phyloP scores from a whole-genome alignment of 2,329 filamentous ascomycete species.

The Pyricularia sp. region DNA sequence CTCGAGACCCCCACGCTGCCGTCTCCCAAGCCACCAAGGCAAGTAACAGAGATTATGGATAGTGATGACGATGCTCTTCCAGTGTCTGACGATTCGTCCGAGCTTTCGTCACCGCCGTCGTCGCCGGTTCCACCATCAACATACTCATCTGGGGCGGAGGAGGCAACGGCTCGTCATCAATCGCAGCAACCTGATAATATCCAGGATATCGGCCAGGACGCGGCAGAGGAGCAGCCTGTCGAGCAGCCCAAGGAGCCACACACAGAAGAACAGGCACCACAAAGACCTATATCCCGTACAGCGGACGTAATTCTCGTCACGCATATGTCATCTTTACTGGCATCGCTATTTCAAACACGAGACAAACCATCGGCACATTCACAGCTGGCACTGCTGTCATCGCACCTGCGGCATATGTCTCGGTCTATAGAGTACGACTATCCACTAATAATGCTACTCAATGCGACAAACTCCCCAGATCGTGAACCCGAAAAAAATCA shows the following conservation, averaged over 20 bases:
- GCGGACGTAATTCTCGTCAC: constrained; percentile 41
- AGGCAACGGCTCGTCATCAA: background rate
- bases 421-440: constrained; percentile 21
- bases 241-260: background rate
- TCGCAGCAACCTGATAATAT: background rate
- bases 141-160: background rate
- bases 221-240: background rate
- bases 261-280: background rate
- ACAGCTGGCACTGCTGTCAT: constrained; percentile 32
- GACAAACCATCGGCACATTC: constrained; percentile 33
- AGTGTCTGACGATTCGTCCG: background rate
- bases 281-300: constrained; percentile 5
- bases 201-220: background rate
- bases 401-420: constrained; percentile 31
- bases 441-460: constrained; percentile 41
- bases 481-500: background rate
- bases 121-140: background rate
- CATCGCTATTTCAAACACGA: constrained; percentile 35
- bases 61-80: constrained; percentile 24
- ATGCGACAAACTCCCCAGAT: constrained; percentile 28
- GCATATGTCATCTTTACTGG: constrained; percentile 38
- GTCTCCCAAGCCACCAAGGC: background rate
- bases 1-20: background rate
- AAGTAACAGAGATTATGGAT: constrained; percentile 19
- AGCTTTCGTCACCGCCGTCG: background rate